Conservation (phyloP, 352 stramenopile species). For the Phytopythium helicoides region DNA sequence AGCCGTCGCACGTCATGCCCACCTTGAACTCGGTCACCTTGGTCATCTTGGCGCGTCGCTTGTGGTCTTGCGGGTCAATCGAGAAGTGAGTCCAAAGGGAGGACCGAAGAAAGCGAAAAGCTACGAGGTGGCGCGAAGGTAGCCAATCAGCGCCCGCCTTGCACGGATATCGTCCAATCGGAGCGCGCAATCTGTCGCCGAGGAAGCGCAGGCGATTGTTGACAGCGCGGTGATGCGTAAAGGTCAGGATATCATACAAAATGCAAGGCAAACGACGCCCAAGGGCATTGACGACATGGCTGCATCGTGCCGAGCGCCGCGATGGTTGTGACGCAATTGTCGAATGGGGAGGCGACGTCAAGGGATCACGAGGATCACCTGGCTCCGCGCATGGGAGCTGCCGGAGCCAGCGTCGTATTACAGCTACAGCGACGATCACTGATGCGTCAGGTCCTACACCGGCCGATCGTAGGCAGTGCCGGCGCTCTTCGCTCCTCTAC, state of each 20-base stretch:
- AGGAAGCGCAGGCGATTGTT: constrained; percentile 5
- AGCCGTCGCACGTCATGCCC: constrained; percentile 89
- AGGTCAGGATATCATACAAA: background rate
- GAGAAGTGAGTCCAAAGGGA: constrained; percentile 8
- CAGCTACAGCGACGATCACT: background rate
- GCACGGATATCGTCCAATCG: constrained; percentile 2
- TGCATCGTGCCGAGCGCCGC: background rate
- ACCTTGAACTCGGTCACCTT: constrained; percentile 88
- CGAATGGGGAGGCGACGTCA: background rate
- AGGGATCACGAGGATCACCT: background rate
- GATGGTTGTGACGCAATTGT: background rate
- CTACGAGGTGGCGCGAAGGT: constrained; percentile 1
- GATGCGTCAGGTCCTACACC: background rate
- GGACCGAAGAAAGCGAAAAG: background rate
- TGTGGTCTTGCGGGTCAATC: constrained; percentile 22
- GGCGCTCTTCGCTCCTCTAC: background rate
- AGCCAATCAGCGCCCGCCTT: background rate
- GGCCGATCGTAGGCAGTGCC: background rate
- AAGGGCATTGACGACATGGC: background rate
- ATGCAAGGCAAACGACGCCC: no score
- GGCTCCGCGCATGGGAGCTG: no score
- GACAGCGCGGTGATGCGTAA: constrained; percentile 3
- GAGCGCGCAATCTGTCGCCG: constrained; percentile 1
- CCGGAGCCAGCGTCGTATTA: constrained; percentile 3
- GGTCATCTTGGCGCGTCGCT: constrained; percentile 28